A percentile compares a stretch with the other conserved stretches of the same genome.
Conservation (phyloP, 2,329 filamentous ascomycete species). For the Metarhizium robertsii region DNA sequence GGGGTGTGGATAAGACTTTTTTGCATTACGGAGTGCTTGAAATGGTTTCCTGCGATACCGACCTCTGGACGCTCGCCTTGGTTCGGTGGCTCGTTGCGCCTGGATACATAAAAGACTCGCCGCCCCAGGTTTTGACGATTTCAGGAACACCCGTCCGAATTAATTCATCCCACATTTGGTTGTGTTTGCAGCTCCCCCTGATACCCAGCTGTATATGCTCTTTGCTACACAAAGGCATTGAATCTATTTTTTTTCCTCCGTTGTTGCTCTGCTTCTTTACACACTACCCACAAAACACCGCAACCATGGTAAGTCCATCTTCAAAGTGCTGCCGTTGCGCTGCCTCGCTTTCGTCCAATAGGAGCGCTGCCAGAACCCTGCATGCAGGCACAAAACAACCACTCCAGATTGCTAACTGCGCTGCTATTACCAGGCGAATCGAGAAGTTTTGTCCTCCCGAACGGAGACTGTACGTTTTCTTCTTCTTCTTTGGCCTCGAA, state of each 20-base stretch:
- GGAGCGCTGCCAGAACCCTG: background rate
- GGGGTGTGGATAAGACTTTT: background rate
- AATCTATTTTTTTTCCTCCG: background rate
- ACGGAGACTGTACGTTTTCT: conserved; percentile 24
- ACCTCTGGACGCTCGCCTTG: background rate
- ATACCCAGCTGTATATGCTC: conserved; percentile 1
- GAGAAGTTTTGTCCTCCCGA: conserved; percentile 18
- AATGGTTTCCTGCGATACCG: background rate
- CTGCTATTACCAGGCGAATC: conserved; percentile 14
- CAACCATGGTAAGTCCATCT: conserved; percentile 13
- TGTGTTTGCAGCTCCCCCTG: conserved; percentile 1
- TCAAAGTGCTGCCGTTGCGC: background rate
- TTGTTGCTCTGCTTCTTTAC: background rate
- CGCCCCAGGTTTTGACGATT: conserved; percentile 4
- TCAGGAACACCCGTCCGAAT: background rate
- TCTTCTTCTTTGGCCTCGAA: conserved; percentile 1
- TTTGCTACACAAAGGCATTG: background rate
- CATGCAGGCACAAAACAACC: background rate
- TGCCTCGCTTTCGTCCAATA: background rate
- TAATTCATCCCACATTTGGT: background rate
- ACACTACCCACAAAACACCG: conserved; percentile 5
- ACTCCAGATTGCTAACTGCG: background rate
- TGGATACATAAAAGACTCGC: conserved; percentile 15
- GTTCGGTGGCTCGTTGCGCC: background rate
- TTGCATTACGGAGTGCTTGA: background rate